Evolutionary conservation across 2,329 filamentous ascomycete genomes (phyloP).

Genomic region (Saccharata proteae): DNA sequence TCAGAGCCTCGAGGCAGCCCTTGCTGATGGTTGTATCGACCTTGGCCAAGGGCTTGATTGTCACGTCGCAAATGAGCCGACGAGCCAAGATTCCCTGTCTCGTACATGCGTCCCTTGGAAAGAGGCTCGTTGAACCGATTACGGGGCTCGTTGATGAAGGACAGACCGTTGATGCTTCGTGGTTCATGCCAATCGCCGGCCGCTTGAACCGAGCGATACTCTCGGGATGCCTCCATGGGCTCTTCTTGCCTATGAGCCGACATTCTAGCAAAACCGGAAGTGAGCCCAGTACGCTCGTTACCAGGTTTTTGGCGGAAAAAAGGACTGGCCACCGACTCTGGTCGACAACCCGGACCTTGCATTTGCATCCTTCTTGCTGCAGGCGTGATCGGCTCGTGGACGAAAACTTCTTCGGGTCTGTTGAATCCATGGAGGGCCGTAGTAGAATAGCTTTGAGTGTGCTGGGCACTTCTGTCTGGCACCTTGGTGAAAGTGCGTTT

Average conservation of each 20-base stretch:
- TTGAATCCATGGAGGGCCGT: not conserved
- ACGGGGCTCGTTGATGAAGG: constrained; percentile 22
- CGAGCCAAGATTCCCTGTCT: not conserved
- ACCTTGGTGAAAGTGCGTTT: not conserved
- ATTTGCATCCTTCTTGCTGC: constrained; percentile 10
- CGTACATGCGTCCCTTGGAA: not conserved
- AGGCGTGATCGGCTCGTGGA: constrained; percentile 3
- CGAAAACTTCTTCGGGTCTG: not conserved
- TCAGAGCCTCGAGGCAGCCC: not conserved
- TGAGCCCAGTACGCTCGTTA: not conserved
- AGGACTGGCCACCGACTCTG: constrained; percentile 25
- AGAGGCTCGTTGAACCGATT: constrained; percentile 8
- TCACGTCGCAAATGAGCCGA: not conserved
- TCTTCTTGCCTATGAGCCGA: constrained; percentile 3
- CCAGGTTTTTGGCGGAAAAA: constrained; percentile 20
- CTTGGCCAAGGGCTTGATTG: not conserved
- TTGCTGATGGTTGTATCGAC: not conserved
- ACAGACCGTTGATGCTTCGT: constrained; percentile 21
- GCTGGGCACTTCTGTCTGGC: not conserved
- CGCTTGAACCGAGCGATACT: not conserved
- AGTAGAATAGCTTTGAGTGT: not conserved
- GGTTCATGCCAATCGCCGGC: constrained; percentile 13
- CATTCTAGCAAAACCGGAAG: constrained; percentile 1
- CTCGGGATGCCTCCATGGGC: not conserved
- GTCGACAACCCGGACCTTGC: not conserved